Percentiles rank a stretch among this genome's conserved stretches.
phyloP scores from a whole-genome alignment of 176 grass and related monocot species.

The Paspalum notatum region DNA sequence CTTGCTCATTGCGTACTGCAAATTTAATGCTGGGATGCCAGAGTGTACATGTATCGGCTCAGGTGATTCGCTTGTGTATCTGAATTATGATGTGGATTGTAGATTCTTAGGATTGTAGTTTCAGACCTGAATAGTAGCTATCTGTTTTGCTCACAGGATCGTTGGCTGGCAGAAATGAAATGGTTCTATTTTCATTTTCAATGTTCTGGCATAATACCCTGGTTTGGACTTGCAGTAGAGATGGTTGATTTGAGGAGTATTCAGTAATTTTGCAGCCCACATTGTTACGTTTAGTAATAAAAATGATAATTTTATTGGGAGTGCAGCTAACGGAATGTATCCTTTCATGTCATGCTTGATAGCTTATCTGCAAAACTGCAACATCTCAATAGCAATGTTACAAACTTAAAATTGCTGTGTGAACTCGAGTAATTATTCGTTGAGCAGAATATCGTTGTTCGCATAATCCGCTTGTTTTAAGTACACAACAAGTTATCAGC shows the following conservation, averaged over 20 bases:
- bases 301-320: not conserved
- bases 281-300: too few species aligned
- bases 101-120: not conserved
- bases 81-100: too few species aligned
- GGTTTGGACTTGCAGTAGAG: not conserved
- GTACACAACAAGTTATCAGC: not conserved
- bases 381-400: not conserved
- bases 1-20: not conserved
- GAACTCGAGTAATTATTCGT: not conserved
- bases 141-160: not conserved
- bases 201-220: not conserved
- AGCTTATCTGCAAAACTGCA: not conserved
- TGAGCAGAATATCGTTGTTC: not conserved
- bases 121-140: not conserved
- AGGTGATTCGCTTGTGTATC: not conserved
- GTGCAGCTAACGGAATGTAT: not conserved
- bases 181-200: not conserved
- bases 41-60: too few species aligned
- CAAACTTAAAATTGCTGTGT: not conserved
- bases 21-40: not conserved
- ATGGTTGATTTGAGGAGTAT: not conserved
- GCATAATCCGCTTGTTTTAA: not conserved
- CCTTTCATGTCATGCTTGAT: not conserved
- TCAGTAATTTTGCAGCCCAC: not conserved
- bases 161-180: too few species aligned